Evolutionary conservation across 305 asterid species (phyloP).

Genomic region (Petunia hybrid): DNA sequence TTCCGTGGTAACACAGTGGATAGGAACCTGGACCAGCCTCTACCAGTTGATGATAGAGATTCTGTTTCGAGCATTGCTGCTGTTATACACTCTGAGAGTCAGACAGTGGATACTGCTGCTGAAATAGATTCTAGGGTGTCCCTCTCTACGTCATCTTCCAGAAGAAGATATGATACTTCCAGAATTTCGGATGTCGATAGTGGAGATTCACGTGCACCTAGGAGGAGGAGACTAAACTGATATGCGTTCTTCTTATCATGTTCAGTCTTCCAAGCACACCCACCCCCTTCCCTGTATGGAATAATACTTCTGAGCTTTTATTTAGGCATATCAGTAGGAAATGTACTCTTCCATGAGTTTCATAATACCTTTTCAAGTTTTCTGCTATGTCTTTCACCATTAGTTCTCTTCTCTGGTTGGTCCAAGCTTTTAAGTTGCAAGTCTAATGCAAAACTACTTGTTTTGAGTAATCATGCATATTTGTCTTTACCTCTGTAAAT

Average conservation of each 20-base stretch:
- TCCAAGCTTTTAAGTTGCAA: slow-evolving; percentile 21
- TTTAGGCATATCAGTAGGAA: slow-evolving; percentile 26
- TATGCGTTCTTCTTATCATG: not conserved
- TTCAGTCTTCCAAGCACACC: not conserved
- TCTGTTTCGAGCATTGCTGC: slow-evolving; percentile 94
- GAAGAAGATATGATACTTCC: slow-evolving; percentile 73
- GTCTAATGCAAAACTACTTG: not conserved
- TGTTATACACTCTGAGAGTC: slow-evolving; percentile 92
- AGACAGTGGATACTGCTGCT: slow-evolving; percentile 79
- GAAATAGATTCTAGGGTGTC: slow-evolving; percentile 90
- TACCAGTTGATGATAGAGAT: slow-evolving; percentile 79
- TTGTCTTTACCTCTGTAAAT: slow-evolving; percentile 31
- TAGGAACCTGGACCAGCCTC: slow-evolving; percentile 54
- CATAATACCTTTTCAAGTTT: slow-evolving; percentile 19
- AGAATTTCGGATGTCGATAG: slow-evolving; percentile 89
- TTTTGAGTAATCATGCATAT: not conserved
- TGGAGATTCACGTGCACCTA: slow-evolving; percentile 86
- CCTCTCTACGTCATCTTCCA: slow-evolving; percentile 75
- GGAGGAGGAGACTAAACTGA: slow-evolving; percentile 90
- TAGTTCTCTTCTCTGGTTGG: not conserved
- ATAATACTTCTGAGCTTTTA: slow-evolving; percentile 23
- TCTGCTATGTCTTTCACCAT: not conserved
- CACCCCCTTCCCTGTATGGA: not conserved
- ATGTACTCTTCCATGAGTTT: slow-evolving; percentile 30
- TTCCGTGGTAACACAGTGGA: slow-evolving; percentile 56